A percentile compares a stretch with the other conserved stretches of the same genome.
Evolutionary conservation across 179 eudicot genomes (phyloP).

Genomic region (Pouteria campechiana): DNA sequence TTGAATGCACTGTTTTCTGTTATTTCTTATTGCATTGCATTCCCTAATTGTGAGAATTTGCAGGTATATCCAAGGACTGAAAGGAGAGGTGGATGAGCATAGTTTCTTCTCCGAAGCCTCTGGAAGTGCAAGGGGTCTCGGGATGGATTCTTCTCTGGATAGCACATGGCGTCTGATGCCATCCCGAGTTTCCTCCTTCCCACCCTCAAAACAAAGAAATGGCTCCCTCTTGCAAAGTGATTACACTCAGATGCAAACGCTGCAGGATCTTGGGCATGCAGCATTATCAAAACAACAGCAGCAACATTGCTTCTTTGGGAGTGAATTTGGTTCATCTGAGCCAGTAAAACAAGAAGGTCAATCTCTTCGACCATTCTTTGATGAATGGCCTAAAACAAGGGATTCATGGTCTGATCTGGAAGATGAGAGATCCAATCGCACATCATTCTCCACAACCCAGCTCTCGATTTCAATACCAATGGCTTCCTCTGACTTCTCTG

Average conservation of each 20-base stretch:
- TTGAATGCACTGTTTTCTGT: too few relatives aligned
- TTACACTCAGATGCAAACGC: slow-evolving; percentile 9
- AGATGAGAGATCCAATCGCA: slow-evolving; percentile 22
- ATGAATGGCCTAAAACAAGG: slow-evolving; percentile 30
- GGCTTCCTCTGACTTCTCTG: slow-evolving; percentile 15
- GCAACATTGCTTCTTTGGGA: slow-evolving; percentile 38
- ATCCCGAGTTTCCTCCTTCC: slow-evolving; percentile 12
- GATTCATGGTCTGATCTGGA: slow-evolving; percentile 35
- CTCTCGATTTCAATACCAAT: slow-evolving; percentile 30
- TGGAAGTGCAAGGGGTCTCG: slow-evolving; percentile 10
- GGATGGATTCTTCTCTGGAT: slow-evolving; percentile 12
- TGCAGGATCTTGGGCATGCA: slow-evolving; percentile 12
- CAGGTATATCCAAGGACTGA: slow-evolving; percentile 31
- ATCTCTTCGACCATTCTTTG: slow-evolving; percentile 29
- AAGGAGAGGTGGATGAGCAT: slow-evolving; percentile 17
- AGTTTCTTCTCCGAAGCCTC: slow-evolving; percentile 27
- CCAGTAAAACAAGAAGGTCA: slow-evolving; percentile 26
- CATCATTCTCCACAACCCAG: slow-evolving; percentile 29
- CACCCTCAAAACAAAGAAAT: slow-evolving; percentile 14
- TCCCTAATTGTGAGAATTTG: too few relatives aligned
- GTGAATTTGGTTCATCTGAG: slow-evolving; percentile 14
- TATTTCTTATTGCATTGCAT: too few relatives aligned
- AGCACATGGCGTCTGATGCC: slow-evolving; percentile 28
- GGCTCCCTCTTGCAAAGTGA: slow-evolving; percentile 12
- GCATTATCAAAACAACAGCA: slow-evolving; percentile 20